phyloP scores from a whole-genome alignment of 2,329 filamentous ascomycete species.

The Fusarium armeniacum region DNA sequence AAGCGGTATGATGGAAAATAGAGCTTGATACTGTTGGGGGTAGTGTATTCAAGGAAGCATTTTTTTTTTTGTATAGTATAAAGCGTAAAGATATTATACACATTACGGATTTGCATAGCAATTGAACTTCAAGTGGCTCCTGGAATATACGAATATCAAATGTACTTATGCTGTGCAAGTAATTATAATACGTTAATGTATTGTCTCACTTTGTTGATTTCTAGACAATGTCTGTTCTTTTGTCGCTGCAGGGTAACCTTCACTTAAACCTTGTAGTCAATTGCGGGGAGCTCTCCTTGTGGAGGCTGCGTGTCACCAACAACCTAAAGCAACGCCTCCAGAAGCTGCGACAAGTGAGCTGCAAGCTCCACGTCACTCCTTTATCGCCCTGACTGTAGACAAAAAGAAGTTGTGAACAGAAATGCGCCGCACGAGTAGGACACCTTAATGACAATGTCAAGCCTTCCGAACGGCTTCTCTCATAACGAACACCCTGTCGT shows the following conservation, averaged over 20 bases:
- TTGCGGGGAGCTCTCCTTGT: slow-evolving; percentile 42
- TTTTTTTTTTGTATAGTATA: slow-evolving; percentile 29
- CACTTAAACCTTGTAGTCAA: background rate
- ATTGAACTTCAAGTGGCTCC: background rate
- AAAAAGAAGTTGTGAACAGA: slow-evolving; percentile 52
- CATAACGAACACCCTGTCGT: slow-evolving; percentile 53
- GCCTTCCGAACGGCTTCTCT: slow-evolving; percentile 61
- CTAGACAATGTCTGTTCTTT: too few relatives aligned
- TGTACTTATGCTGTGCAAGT: background rate
- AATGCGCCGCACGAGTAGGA: slow-evolving; percentile 60
- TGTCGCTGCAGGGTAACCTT: slow-evolving; percentile 41
- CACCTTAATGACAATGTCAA: slow-evolving; percentile 62
- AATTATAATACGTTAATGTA: background rate
- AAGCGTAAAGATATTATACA: slow-evolving; percentile 24
- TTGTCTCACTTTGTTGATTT: background rate
- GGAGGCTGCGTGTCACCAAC: slow-evolving; percentile 49
- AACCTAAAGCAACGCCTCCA: slow-evolving; percentile 16
- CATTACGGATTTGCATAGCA: slow-evolving; percentile 35
- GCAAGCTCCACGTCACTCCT: slow-evolving; percentile 32
- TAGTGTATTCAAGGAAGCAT: slow-evolving; percentile 8
- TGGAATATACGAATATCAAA: background rate
- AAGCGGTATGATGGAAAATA: slow-evolving; percentile 69
- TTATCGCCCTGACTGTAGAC: slow-evolving; percentile 28
- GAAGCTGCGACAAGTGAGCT: slow-evolving; percentile 32
- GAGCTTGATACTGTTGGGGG: slow-evolving; percentile 7